These are phyloP conservation scores for Podosphaera aphanis DNA, from an alignment of 2,329 filamentous ascomycete species.

Conservation along the genomic window DNA sequence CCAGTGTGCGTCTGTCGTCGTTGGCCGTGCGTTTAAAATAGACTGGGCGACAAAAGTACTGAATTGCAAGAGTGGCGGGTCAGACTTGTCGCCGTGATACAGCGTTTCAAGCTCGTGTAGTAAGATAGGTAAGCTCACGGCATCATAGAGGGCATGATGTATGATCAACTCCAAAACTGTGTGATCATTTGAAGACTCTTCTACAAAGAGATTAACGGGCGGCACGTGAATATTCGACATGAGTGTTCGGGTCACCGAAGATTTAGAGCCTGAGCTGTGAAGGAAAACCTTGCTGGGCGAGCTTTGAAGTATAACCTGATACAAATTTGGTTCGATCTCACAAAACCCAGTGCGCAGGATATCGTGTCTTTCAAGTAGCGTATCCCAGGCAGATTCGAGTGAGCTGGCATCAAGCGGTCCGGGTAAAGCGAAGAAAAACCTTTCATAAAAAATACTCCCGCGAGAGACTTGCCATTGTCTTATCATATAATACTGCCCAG, in stretches of 20 bases:
- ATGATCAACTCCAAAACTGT: conserved; percentile 29
- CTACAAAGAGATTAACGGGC: conserved; percentile 11
- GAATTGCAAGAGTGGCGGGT: conserved; percentile 3
- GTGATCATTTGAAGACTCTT: conserved; percentile 1
- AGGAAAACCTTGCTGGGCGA: conserved; percentile 15
- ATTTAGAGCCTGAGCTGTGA: conserved; percentile 6
- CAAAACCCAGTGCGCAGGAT: conserved; percentile 47
- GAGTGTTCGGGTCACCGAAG: background rate
- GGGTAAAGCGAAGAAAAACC: conserved; percentile 37
- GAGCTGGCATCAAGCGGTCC: conserved; percentile 17
- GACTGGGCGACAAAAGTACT: conserved; percentile 19
- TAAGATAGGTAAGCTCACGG: conserved; percentile 47
- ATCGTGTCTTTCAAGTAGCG: conserved; percentile 28
- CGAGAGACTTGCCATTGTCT: conserved; percentile 46
- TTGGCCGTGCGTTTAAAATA: conserved; percentile 13
- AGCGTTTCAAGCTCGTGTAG: conserved; percentile 28
- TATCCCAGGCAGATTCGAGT: conserved; percentile 36
- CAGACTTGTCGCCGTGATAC: conserved; percentile 11
- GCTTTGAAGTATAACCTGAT: conserved; percentile 36
- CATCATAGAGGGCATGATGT: conserved; percentile 79
- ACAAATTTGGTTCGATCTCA: conserved; percentile 25
- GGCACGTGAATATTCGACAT: conserved; percentile 6
- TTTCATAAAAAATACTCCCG: conserved; percentile 48
- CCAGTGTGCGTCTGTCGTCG: conserved; percentile 20
- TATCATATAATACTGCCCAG: conserved; percentile 65